phyloP scores from a whole-genome alignment of 2,329 filamentous ascomycete species.

The Arthroderma sp. region DNA sequence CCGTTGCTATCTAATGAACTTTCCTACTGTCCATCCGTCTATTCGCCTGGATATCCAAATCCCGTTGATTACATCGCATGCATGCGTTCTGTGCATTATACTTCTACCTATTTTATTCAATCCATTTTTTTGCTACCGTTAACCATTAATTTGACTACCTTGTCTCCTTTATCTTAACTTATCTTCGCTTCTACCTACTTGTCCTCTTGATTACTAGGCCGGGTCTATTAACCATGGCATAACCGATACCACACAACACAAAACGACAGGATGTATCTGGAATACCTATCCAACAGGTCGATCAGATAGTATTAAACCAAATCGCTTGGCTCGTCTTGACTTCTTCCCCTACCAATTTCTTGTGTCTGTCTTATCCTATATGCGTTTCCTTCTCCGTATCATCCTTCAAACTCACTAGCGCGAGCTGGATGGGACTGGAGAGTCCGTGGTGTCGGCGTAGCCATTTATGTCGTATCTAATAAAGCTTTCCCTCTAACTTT shows the following conservation, averaged over 20 bases:
- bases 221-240: neutral
- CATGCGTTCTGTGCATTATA: neutral
- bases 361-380: neutral
- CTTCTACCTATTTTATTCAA: slow-evolving; percentile 1
- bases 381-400: neutral
- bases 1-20: neutral
- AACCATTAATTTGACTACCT: neutral
- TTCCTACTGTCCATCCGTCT: neutral
- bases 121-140: neutral
- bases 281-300: neutral
- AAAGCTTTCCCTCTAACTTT: neutral
- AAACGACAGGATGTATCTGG: neutral
- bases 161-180: neutral
- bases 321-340: neutral
- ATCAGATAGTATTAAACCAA: neutral
- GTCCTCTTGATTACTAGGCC: neutral
- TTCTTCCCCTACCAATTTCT: neutral
- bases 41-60: neutral
- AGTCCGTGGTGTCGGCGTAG: neutral
- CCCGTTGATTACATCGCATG: neutral
- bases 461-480: neutral
- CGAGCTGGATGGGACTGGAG: neutral
- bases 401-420: neutral
- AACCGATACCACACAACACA: neutral
- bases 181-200: neutral